A percentile compares a stretch with the other conserved stretches of the same genome.
Evolutionary conservation across 1,284 basidiomycete genomes (phyloP).

Genomic region (Cutaneotrichosporon mucoides): DNA sequence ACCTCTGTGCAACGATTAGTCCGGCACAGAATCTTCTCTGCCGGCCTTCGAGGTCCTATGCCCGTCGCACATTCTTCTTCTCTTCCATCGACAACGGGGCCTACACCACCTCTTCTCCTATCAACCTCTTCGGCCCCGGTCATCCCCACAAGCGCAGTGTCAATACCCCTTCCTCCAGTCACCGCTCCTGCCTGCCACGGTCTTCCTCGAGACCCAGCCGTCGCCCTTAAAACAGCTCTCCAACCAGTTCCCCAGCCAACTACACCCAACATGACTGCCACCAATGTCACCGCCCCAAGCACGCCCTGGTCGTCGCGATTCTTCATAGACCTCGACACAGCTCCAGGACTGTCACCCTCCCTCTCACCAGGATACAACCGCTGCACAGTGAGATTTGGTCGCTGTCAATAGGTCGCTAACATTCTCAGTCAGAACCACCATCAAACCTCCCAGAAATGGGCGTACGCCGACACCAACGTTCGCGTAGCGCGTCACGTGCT

Average conservation of each 20-base stretch:
- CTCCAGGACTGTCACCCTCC: conserved; percentile 5
- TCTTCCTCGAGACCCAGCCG: not conserved
- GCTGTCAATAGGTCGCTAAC: not conserved
- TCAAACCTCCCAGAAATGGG: conserved; percentile 7
- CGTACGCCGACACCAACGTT: conserved; percentile 5
- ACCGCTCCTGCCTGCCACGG: too few species aligned
- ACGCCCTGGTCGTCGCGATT: conserved; percentile 8
- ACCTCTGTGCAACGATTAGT: not conserved
- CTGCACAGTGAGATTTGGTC: conserved; percentile 10
- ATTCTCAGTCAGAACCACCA: conserved; percentile 16
- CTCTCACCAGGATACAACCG: conserved; percentile 3
- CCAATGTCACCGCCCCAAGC: not conserved
- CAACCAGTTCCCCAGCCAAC: not conserved
- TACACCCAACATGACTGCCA: not conserved
- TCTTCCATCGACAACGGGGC: not conserved
- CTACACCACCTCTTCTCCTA: not conserved
- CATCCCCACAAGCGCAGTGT: not conserved
- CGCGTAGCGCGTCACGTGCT: conserved; percentile 14
- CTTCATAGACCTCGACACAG: conserved; percentile 12
- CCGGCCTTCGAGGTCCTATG: not conserved
- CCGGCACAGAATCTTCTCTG: not conserved
- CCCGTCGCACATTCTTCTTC: not conserved
- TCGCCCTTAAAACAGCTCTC: not conserved
- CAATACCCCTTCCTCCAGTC: not conserved
- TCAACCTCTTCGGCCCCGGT: not conserved